phyloP scores from a whole-genome alignment of 176 grass and related monocot genomes.

The Musa beccarii region DNA sequence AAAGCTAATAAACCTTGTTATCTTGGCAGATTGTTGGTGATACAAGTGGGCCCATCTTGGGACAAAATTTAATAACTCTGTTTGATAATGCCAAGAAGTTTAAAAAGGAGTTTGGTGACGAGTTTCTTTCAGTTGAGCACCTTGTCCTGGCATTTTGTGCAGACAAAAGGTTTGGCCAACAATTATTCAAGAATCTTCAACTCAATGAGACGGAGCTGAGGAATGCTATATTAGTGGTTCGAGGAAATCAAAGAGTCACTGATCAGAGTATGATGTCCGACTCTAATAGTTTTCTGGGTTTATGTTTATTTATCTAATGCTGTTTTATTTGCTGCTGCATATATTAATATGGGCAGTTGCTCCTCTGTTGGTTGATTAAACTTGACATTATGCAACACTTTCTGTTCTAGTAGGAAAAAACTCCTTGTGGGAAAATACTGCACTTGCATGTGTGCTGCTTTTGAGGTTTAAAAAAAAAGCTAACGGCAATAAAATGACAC shows the following conservation, averaged over 20 bases:
- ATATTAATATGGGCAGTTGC: not conserved
- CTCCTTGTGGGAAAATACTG: not conserved
- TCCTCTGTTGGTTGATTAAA: not conserved
- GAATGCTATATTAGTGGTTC: conserved; percentile 59
- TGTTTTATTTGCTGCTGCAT: not conserved
- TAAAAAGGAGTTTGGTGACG: conserved; percentile 79
- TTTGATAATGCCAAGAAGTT: conserved; percentile 66
- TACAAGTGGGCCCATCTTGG: conserved; percentile 64
- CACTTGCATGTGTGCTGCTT: not conserved
- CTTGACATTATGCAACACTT: not conserved
- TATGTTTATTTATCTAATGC: not conserved
- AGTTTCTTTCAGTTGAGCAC: conserved; percentile 89
- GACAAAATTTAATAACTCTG: conserved; percentile 58
- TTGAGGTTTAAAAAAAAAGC: not conserved
- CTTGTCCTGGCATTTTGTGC: conserved; percentile 54
- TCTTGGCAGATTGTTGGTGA: conserved; percentile 58
- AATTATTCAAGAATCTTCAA: conserved; percentile 72
- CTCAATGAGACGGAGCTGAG: conserved; percentile 56
- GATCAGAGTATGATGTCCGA: conserved; percentile 65
- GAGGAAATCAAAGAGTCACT: conserved; percentile 85
- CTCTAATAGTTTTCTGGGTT: not conserved
- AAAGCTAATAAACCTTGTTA: not conserved
- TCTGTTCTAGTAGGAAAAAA: not conserved
- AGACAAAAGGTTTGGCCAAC: conserved; percentile 88
- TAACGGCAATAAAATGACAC: not conserved